A percentile compares a stretch with the other conserved stretches of the same genome.
These are phyloP conservation scores for Helotiales sp. DNA, from an alignment of 2,329 filamentous ascomycete genomes.

Conservation along the genomic window DNA sequence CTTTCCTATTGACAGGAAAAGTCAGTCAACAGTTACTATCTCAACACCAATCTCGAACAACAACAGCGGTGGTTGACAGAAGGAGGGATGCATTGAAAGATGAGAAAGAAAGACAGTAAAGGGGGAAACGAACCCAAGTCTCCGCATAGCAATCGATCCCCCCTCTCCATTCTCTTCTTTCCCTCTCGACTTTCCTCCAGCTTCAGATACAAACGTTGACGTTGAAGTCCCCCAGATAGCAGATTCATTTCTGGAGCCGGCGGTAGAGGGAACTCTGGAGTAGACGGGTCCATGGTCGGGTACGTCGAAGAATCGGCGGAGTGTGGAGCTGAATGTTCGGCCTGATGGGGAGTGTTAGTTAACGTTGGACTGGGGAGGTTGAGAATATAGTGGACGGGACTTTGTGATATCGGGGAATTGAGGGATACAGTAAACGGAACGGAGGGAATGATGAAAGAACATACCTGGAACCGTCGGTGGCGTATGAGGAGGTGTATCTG, in stretches of 20 bases:
- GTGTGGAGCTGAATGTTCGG: background rate
- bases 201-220: background rate
- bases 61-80: no score
- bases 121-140: background rate
- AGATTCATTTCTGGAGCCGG: background rate
- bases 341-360: background rate
- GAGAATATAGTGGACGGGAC: no score
- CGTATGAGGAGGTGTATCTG: background rate
- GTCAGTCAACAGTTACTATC: background rate
- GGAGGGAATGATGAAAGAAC: background rate
- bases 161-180: background rate
- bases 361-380: no score
- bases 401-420: background rate
- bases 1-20: background rate
- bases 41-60: background rate
- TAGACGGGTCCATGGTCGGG: background rate
- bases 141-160: background rate
- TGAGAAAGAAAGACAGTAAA: background rate
- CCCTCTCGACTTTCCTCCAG: background rate
- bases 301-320: slow-evolving; percentile 3
- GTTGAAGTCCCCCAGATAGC: background rate
- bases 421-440: background rate
- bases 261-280: background rate
- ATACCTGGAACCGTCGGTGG: background rate
- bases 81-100: background rate